Base-by-base conservation (phyloP, 306 rosid species). In the Ziziphus jujuba region DNA sequence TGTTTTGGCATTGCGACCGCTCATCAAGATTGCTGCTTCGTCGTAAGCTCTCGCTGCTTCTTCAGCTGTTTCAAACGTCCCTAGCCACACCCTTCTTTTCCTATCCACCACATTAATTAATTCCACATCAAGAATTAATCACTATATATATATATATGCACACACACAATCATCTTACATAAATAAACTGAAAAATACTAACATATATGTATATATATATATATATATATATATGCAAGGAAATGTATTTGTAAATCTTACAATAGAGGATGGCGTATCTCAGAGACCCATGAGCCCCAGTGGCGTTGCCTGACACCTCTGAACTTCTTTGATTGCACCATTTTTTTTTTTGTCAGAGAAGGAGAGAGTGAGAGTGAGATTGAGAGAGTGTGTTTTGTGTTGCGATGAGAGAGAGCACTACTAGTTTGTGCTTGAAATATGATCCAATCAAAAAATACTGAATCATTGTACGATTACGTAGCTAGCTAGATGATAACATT, bases 21-120 rank as follows among this genome's bases (percentile, higher is more conserved):
- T 86, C 89, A 91, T 86, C 77, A 86, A 67, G 65, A 88, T 61
- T 25, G 97, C 97, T 24, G 97, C 97, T 60, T 92, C 95, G 55
- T 92, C 96, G 25, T 92, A 92, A 19, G 98, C 98, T 80, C 84
- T 64, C 0, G 96, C 98, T 28, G 98, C 98, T 44, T 85, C 91
- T 72, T 89, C 98, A 1, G 98, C 98, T 5, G 84, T 85, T 31
- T 86, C 92, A 63, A 82, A 89, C 49, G 98, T 92, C 58, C 98
- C 98, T 19, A 92, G 86, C 98, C 98, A 89, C 70, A 89, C 92
- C 85, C 98, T 92, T 67, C 82, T 92, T 73, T 92, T 92, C 87
- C 98, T 89, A 47, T 25, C 59, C 20, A 0, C 3, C 12, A 13
- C 51, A 47, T 17, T 8, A 47, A 47, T 11, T n/a, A n/a, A 11